These are phyloP conservation scores for Colletotrichum siamense DNA, from an alignment of 2,329 filamentous ascomycete species.

Conservation along the genomic window DNA sequence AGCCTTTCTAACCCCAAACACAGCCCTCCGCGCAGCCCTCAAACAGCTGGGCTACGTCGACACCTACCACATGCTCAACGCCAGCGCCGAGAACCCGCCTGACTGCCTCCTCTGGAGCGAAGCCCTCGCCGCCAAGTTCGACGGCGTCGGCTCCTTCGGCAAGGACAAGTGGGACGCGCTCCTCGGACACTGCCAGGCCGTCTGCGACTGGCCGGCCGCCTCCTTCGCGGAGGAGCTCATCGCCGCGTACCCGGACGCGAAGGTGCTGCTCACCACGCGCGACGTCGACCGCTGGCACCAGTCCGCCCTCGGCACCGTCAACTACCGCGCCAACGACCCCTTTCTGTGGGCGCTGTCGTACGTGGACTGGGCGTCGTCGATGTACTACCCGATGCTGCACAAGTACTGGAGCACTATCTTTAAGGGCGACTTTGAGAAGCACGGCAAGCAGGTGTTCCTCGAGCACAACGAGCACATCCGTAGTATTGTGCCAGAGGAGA, in stretches of 20 bases:
- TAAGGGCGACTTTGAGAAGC: slow-evolving; percentile 63
- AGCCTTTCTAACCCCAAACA: neutral
- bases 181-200: slow-evolving; percentile 32
- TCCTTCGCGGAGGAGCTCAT: slow-evolving; percentile 30
- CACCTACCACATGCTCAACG: slow-evolving; percentile 21
- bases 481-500: neutral
- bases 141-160: slow-evolving; percentile 25
- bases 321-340: slow-evolving; percentile 29
- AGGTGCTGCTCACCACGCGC: slow-evolving; percentile 35
- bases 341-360: slow-evolving; percentile 27
- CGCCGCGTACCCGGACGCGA: slow-evolving; percentile 36
- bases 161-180: slow-evolving; percentile 37
- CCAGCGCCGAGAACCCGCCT: slow-evolving; percentile 5
- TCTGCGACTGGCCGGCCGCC: slow-evolving; percentile 22
- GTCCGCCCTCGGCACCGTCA: slow-evolving; percentile 25
- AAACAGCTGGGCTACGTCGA: slow-evolving; percentile 9
- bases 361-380: slow-evolving; percentile 66
- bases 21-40: slow-evolving; percentile 41
- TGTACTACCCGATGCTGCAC: slow-evolving; percentile 74
- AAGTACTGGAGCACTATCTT: slow-evolving; percentile 75
- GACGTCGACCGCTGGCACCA: slow-evolving; percentile 36
- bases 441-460: slow-evolving; percentile 30
- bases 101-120: slow-evolving; percentile 71
- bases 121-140: slow-evolving; percentile 62
- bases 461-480: slow-evolving; percentile 9